These are phyloP conservation scores for Penicillium sp. DNA, from an alignment of 2,329 filamentous ascomycete genomes.

Conservation along the genomic window DNA sequence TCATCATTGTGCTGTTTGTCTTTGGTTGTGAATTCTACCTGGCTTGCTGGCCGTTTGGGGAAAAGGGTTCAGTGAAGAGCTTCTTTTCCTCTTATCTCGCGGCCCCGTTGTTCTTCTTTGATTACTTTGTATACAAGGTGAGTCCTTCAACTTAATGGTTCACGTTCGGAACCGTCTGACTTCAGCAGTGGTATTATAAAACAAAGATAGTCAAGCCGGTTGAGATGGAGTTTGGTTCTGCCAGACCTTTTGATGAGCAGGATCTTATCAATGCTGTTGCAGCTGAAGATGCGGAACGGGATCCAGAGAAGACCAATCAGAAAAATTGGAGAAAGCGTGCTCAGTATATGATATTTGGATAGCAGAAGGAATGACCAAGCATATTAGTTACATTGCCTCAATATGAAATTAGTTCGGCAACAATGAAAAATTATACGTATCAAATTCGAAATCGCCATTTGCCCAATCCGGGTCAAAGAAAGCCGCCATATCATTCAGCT, in stretches of 20 bases:
- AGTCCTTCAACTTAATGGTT: not conserved
- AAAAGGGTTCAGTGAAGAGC: slow-evolving; percentile 26
- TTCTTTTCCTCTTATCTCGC: slow-evolving; percentile 34
- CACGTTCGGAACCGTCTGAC: not conserved
- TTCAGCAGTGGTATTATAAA: slow-evolving; percentile 16
- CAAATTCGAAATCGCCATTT: slow-evolving; percentile 4
- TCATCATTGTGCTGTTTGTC: slow-evolving; percentile 27
- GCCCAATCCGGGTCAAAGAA: slow-evolving; percentile 12
- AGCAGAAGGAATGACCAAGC: not conserved
- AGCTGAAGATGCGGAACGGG: not conserved
- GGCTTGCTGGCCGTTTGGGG: slow-evolving; percentile 29
- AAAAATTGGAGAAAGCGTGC: slow-evolving; percentile 12
- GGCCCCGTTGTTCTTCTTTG: slow-evolving; percentile 30
- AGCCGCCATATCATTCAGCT: slow-evolving; percentile 7
- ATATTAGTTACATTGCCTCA: not conserved
- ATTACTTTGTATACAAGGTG: slow-evolving; percentile 28
- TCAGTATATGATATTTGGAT: slow-evolving; percentile 16
- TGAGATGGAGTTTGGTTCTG: slow-evolving; percentile 23
- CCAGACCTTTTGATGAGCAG: slow-evolving; percentile 23
- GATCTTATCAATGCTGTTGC: slow-evolving; percentile 16
- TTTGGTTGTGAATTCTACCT: slow-evolving; percentile 34
- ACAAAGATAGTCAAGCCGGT: slow-evolving; percentile 21
- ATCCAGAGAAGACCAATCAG: not conserved
- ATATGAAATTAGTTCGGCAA: not conserved
- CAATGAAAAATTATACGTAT: slow-evolving; percentile 4